These are phyloP conservation scores for Chlorella sorokiniana DNA, from an alignment of 139 green algal genomes.

Conservation along the genomic window DNA sequence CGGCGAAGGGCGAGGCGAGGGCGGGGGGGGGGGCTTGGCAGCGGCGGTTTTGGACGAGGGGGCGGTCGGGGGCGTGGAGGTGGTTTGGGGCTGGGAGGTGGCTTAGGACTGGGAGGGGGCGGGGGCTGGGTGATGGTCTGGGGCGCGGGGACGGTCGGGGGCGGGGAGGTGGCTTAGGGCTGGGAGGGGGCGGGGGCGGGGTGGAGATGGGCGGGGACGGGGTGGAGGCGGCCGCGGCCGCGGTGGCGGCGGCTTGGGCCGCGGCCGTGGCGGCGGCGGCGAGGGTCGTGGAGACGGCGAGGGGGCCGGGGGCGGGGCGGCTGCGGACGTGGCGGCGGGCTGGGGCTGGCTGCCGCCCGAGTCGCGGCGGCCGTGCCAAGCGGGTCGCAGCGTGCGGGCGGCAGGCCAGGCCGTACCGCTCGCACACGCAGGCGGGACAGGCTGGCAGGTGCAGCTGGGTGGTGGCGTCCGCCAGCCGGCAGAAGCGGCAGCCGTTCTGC, in stretches of 20 bases:
- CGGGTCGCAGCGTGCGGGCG: background rate
- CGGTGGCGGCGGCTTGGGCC: too few species aligned
- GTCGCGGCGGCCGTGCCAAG: background rate
- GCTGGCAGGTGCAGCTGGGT: background rate
- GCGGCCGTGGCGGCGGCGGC: too few species aligned
- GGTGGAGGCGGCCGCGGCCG: background rate
- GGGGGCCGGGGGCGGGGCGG: background rate
- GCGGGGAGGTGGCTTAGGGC: background rate
- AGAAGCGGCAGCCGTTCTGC: background rate
- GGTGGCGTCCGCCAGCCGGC: background rate
- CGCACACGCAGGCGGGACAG: background rate
- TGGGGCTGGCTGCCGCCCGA: background rate
- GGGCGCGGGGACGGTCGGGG: too few species aligned
- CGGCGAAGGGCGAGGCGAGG: background rate
- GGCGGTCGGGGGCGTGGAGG: background rate
- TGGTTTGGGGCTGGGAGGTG: background rate
- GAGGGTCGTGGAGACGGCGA: too few species aligned
- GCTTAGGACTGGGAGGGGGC: background rate
- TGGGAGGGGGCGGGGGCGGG: background rate
- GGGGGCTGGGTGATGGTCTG: too few species aligned
- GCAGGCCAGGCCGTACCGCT: slow-evolving; percentile 1
- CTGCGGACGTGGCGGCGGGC: background rate
- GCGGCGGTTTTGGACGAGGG: background rate
- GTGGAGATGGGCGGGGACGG: background rate
- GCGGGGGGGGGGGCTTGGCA: background rate